These are phyloP conservation scores for Balakata baccata DNA, from an alignment of 345 rosid genomes.

Conservation along the genomic window DNA sequence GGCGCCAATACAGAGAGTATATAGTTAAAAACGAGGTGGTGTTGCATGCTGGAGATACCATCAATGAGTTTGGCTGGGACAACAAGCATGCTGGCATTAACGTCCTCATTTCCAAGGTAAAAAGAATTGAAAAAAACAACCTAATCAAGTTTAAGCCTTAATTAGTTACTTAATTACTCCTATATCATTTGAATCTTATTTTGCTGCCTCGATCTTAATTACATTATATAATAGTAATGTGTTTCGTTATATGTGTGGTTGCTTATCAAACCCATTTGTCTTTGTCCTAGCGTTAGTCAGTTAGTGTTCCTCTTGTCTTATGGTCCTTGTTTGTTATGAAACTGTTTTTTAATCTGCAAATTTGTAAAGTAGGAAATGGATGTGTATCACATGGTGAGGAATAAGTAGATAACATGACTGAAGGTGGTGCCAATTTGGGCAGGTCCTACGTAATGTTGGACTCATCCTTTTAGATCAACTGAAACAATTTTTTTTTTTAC, in stretches of 20 bases:
- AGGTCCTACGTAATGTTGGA: constrained; percentile 15
- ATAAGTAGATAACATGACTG: constrained; percentile 16
- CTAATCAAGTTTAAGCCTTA: not conserved
- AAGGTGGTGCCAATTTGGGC: constrained; percentile 13
- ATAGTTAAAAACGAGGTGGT: constrained; percentile 34
- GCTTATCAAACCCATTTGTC: constrained; percentile 20
- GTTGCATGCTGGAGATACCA: constrained; percentile 39
- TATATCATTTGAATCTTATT: too few relatives aligned
- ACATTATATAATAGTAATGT: not conserved
- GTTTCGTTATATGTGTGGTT: constrained; percentile 7
- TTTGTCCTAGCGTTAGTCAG: constrained; percentile 13
- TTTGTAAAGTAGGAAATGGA: constrained; percentile 9
- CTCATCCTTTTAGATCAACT: constrained; percentile 12
- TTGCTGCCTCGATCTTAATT: not conserved
- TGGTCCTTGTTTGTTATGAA: constrained; percentile 22
- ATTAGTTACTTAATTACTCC: not conserved
- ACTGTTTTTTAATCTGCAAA: not conserved
- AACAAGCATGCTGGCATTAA: constrained; percentile 40
- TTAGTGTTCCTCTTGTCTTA: constrained; percentile 16
- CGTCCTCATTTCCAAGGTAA: constrained; percentile 38
- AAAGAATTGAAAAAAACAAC: not conserved
- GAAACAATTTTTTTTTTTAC: constrained; percentile 17
- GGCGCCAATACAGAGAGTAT: constrained; percentile 38
- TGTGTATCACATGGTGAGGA: constrained; percentile 32
- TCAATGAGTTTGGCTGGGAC: constrained; percentile 40